Evolutionary conservation across 2,329 filamentous ascomycete genomes (phyloP).

Genomic region (Cadophora sp.): DNA sequence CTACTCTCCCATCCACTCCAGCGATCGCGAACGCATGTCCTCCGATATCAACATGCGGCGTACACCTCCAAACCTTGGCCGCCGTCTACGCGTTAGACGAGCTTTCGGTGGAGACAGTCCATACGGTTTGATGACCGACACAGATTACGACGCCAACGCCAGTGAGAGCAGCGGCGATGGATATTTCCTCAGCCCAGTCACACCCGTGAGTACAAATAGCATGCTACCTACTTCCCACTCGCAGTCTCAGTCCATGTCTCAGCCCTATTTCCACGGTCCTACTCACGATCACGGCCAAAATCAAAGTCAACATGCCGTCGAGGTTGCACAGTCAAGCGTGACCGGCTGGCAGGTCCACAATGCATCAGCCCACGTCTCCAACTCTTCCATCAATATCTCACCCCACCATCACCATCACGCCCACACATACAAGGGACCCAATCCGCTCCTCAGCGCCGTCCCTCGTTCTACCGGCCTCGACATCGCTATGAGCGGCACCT

Average conservation of each 20-base stretch:
- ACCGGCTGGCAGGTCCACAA: constrained; percentile 44
- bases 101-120: constrained; percentile 47
- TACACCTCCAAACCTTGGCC: constrained; percentile 33
- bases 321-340: background rate
- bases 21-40: constrained; percentile 29
- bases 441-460: constrained; percentile 53
- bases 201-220: constrained; percentile 26
- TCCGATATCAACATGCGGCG: constrained; percentile 21
- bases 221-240: background rate
- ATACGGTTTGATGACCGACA: constrained; percentile 48
- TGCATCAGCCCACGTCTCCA: constrained; percentile 31
- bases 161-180: constrained; percentile 38
- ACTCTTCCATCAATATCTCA: constrained; percentile 35
- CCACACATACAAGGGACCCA: constrained; percentile 36
- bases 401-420: background rate
- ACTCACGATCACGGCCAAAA: constrained; percentile 18
- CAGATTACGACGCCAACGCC: constrained; percentile 47
- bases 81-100: constrained; percentile 44
- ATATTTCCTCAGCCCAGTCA: constrained; percentile 39
- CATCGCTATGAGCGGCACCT: constrained; percentile 20
- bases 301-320: background rate
- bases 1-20: constrained; percentile 40
- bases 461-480: constrained; percentile 46
- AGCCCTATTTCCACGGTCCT: constrained; percentile 26
- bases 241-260: constrained; percentile 1